Conservation (phyloP, 2,329 filamentous ascomycete species). For the Diplocarpon mali region DNA sequence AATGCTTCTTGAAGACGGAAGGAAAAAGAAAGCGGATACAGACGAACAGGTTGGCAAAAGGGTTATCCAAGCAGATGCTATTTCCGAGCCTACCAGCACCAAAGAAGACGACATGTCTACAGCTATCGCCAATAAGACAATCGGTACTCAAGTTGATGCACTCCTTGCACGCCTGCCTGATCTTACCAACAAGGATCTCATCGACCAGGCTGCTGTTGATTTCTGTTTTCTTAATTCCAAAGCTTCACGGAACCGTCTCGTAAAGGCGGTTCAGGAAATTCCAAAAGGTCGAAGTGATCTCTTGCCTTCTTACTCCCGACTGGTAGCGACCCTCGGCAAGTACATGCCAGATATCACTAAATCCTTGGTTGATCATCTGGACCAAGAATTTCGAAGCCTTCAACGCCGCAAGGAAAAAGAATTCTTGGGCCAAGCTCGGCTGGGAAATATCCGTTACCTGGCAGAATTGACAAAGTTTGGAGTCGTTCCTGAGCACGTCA, state of each 20-base stretch:
- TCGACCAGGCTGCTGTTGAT: constrained; percentile 87
- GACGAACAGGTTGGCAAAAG: constrained; percentile 80
- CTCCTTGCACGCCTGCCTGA: constrained; percentile 82
- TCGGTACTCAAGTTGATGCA: constrained; percentile 91
- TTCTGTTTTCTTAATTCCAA: constrained; percentile 99
- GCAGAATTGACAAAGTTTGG: constrained; percentile 97
- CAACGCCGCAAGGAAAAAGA: constrained; percentile 97
- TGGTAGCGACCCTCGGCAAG: constrained; percentile 84
- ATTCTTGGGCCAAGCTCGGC: constrained; percentile 85
- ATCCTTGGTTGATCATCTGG: constrained; percentile 80
- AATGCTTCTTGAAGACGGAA: constrained; percentile 84
- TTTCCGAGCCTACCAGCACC: constrained; percentile 29
- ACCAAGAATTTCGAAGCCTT: constrained; percentile 92
- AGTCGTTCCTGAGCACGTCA: constrained; percentile 94
- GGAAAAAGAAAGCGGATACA: constrained; percentile 78
- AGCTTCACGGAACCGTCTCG: constrained; percentile 83
- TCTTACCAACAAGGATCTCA: constrained; percentile 78
- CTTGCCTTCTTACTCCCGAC: constrained; percentile 79
- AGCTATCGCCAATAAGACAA: constrained; percentile 94
- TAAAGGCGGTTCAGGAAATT: constrained; percentile 89
- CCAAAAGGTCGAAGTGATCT: constrained; percentile 90
- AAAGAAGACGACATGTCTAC: constrained; percentile 78
- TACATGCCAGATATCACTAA: constrained; percentile 94
- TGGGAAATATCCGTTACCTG: constrained; percentile 93
- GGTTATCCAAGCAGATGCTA: constrained; percentile 39